Conservation (phyloP, 2,329 filamentous ascomycete species). For the Calonectria pauciramosa region DNA sequence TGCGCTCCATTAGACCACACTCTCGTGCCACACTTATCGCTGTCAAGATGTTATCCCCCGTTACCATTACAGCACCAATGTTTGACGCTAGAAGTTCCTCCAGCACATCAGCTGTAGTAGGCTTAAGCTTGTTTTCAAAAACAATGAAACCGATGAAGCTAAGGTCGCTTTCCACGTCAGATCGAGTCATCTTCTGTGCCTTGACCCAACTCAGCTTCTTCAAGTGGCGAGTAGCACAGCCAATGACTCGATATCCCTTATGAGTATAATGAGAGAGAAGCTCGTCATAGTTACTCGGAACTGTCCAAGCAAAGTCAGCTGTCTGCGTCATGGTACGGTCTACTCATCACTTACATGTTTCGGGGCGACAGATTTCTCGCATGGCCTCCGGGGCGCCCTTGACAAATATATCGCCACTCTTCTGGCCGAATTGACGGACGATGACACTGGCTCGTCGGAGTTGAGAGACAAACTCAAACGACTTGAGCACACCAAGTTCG, state of each 20-base stretch:
- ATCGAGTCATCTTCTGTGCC: constrained; percentile 91
- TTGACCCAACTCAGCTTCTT: constrained; percentile 93
- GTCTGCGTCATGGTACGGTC: neutral
- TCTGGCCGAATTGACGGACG: constrained; percentile 87
- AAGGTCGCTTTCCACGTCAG: constrained; percentile 85
- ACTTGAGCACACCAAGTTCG: constrained; percentile 90
- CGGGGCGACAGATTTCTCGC: constrained; percentile 88
- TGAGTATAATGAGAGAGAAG: constrained; percentile 93
- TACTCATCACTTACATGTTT: constrained; percentile 73
- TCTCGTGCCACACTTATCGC: constrained; percentile 96
- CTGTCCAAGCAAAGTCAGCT: constrained; percentile 52
- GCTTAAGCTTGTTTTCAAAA: constrained; percentile 98
- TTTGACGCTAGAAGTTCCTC: constrained; percentile 85
- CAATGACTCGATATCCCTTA: constrained; percentile 95
- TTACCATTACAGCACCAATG: constrained; percentile 95
- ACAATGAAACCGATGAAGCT: constrained; percentile 97
- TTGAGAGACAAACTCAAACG: constrained; percentile 96
- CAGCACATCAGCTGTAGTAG: constrained; percentile 84
- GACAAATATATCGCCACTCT: constrained; percentile 89
- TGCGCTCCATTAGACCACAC: constrained; percentile 84
- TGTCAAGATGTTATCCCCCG: constrained; percentile 96
- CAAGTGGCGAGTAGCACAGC: constrained; percentile 90
- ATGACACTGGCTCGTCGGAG: constrained; percentile 93
- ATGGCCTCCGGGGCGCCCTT: constrained; percentile 98
- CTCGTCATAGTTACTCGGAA: constrained; percentile 92